Percentiles rank a stretch among this genome's conserved stretches.
phyloP scores from a whole-genome alignment of 345 rosid species.

The Alliaria petiolata region DNA sequence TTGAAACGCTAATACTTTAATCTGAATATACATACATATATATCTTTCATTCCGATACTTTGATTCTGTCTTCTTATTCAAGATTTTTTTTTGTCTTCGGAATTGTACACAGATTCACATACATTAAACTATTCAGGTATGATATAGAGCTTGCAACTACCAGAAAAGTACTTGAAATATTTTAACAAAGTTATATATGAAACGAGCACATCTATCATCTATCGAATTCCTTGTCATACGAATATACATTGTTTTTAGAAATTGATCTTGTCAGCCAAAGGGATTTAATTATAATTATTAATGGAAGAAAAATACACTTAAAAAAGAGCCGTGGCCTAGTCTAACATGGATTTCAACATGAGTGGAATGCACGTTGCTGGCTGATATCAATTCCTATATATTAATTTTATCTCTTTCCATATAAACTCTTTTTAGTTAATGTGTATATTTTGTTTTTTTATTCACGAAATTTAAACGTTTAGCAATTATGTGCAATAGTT shows the following conservation, averaged over 20 bases:
- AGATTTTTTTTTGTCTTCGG: too few relatives aligned
- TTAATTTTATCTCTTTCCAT: neutral
- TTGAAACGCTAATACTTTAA: too few relatives aligned
- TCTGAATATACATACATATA: too few relatives aligned
- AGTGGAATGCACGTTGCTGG: conserved; percentile 28
- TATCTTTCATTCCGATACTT: too few relatives aligned
- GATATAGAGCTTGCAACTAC: conserved; percentile 30
- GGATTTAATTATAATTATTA: neutral
- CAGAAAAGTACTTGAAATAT: too few relatives aligned
- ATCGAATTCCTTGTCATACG: conserved; percentile 10
- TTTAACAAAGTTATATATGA: too few relatives aligned
- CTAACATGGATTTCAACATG: conserved; percentile 16
- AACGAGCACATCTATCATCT: too few relatives aligned
- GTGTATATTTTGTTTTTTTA: neutral
- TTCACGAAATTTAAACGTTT: neutral
- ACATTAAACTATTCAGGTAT: conserved; percentile 15
- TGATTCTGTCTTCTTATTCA: too few relatives aligned
- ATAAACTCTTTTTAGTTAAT: neutral
- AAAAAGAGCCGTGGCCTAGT: conserved; percentile 12
- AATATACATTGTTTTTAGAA: conserved; percentile 5
- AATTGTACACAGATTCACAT: too few relatives aligned
- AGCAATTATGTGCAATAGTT: too few relatives aligned
- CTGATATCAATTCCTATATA: neutral
- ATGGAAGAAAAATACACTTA: neutral
- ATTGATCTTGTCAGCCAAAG: conserved; percentile 12